Evolutionary conservation across 352 stramenopile species (phyloP), one percentile per base, ranked within the genome.

Genomic region (Phytophthora citrophthora): DNA sequence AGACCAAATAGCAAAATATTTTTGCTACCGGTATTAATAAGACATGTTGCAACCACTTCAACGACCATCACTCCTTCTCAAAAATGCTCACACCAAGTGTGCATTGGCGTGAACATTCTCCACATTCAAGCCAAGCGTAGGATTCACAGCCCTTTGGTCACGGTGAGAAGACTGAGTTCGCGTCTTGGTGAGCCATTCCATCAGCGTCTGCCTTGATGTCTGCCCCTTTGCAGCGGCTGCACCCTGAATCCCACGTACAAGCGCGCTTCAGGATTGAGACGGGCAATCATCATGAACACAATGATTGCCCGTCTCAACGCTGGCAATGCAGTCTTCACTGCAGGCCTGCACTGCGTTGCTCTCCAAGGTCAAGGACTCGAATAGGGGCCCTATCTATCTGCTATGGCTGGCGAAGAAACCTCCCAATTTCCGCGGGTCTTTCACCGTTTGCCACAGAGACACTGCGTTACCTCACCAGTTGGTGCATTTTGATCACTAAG

Each of bases 401-500:
- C 36, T 16, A 50, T 27, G 32, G 11, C 32, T 47, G 32, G 43
- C n/a, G 27, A 32, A 41, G 24, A 24, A 18, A 16, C 31, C 10
- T 11, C 20, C 41, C 41, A 38, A 51, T 23, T 6, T 15, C 34
- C 1, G 18, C 44, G 26, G 36, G 18, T 49, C 31, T 57, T n/a
- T 50, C 55, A 11, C 54, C 54, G 32, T 55, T 56, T 44, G 34
- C 24, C 4, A 15, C n/a, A n/a, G 24, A 20, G 13, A 31, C 15
- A 23, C 12, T 12, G 34, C 24, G 36, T 58, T 40, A 64, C 38
- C 38, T 59, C 40, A 64, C 57, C 47, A 18, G 15, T 49, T 38
- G 49, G 58, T 66, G 58, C 58, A 66, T 61, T 66, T 66, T 61
- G 58, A 53, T 66, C 58, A 65, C 45, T 41, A 16, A n/a, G 15